Evolutionary conservation across 2,329 filamentous ascomycete species (phyloP), one percentile per base, ranked within the genome.

Genomic region (Stromatinia cepivora): DNA sequence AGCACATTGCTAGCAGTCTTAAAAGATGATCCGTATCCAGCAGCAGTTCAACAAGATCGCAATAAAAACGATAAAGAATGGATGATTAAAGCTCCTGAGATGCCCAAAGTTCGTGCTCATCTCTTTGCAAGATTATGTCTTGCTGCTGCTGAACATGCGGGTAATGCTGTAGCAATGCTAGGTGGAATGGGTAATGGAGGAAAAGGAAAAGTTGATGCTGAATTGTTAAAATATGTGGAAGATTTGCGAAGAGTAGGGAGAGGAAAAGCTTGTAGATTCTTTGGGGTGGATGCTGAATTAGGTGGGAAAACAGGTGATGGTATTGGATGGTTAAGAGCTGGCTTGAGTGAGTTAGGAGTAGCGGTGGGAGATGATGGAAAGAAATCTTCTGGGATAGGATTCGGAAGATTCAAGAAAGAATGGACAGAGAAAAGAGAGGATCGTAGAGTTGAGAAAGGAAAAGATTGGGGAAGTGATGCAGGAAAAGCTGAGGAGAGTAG

Each of bases 21-120:
- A 63, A 98, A 98, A 75, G 94, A 98, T 77, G 95, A 99, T 76
- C 93, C 94, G 0, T 98, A 97, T 77, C 91, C 94, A 1, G 89
- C 91, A 1, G 87, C 90, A 9, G 90, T 97, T 3, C 88, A 93
- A 0, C 92, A 97, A 76, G 88, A 90, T 69, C 86, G 94, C 61
- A 96, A 97, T 77, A 87, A 90, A 66, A 88, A 90, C 74, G 93
- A 94, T 79, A 93, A 87, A 71, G 94, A 98, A 74, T 99, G 94
- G 94, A 98, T 98, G 93, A 96, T 95, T 79, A 92, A 91, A 76
- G 87, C 93, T 0, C 93, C 94, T 0, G 88, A 93, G 64, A 92
- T 97, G 62, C 91, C 93, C 42, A 94, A 94, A 77, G 93, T 97
- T 25, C 89, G 94, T 59, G 93, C 93, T 11, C 90, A 96, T 76